Evolutionary conservation across 2,329 filamentous ascomycete species (phyloP).

Genomic region (Sporothrix globosa): DNA sequence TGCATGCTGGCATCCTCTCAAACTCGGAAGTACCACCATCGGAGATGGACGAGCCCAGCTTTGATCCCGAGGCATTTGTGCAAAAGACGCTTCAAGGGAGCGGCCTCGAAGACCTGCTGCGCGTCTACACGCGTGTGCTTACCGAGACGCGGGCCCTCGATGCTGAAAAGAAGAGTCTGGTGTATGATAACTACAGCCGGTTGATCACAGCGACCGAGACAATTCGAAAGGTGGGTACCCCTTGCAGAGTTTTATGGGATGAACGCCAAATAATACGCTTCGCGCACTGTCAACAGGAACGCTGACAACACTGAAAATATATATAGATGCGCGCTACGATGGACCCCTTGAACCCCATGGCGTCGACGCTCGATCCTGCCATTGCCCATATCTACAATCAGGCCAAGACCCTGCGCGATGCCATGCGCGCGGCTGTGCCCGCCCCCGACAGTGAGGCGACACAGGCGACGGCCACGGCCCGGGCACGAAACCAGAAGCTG

Average conservation of each 20-base stretch:
- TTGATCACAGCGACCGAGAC: constrained; percentile 95
- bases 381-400: constrained; percentile 73
- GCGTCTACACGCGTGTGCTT: constrained; percentile 70
- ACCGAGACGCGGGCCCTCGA: constrained; percentile 87
- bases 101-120: constrained; percentile 69
- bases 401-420: constrained; percentile 58
- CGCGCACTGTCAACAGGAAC: no score
- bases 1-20: constrained; percentile 2
- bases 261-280: no score
- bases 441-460: constrained; percentile 49
- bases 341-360: constrained; percentile 76
- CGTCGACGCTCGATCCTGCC: constrained; percentile 71
- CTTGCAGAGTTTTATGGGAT: no score
- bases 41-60: constrained; percentile 74
- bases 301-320: neutral
- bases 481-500: constrained; percentile 54
- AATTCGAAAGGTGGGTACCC: constrained; percentile 67
- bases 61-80: constrained; percentile 73
- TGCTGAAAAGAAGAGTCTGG: constrained; percentile 92
- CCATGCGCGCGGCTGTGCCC: constrained; percentile 53
- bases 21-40: constrained; percentile 63
- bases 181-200: constrained; percentile 98
- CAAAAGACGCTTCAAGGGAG: constrained; percentile 62
- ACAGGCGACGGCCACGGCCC: constrained; percentile 44
- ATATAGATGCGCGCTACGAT: constrained; percentile 74